Evolutionary conservation across 805 yeast species (phyloP).

Genomic region (Cephaloascus fragrans): DNA sequence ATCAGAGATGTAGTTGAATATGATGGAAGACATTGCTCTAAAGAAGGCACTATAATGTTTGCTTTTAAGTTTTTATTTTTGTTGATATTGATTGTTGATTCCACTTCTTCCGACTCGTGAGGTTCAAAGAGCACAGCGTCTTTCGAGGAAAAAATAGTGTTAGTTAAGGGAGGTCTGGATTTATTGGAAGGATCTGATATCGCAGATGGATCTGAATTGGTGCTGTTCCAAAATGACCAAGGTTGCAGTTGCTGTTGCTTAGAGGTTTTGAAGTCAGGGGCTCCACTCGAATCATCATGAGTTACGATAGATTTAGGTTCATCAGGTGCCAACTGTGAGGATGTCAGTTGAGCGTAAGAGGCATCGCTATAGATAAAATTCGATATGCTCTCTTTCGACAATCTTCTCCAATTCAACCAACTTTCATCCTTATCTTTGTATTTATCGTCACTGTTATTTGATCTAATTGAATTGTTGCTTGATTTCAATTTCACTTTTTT

Average conservation of each 20-base stretch:
- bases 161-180: neutral
- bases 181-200: neutral
- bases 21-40: constrained; percentile 10
- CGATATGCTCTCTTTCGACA: neutral
- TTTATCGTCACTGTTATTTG: neutral
- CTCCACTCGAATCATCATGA: neutral
- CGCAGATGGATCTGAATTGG: too few relatives aligned
- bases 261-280: neutral
- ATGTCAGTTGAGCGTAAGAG: neutral
- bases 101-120: neutral
- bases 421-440: neutral
- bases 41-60: neutral
- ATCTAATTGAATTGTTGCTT: neutral
- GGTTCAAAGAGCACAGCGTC: neutral
- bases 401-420: neutral
- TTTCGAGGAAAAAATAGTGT: neutral
- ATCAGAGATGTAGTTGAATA: constrained; percentile 15
- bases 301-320: neutral
- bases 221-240: neutral
- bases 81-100: neutral
- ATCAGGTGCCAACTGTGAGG: neutral
- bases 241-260: neutral
- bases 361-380: neutral
- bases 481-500: neutral
- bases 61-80: neutral